phyloP scores from a whole-genome alignment of 805 yeast genomes.

The Komagataella pastoris region DNA sequence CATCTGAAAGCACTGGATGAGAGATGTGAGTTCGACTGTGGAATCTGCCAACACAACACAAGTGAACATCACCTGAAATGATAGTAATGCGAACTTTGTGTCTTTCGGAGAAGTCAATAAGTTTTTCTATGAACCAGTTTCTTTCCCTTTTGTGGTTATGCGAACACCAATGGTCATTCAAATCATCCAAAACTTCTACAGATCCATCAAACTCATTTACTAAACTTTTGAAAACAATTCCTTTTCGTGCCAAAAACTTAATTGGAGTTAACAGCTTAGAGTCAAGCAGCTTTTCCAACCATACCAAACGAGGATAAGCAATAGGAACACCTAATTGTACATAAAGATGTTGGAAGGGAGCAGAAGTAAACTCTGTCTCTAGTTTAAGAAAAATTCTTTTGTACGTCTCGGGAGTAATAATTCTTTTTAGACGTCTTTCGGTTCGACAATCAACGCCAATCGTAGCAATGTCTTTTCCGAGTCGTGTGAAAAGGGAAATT shows the following conservation, averaged over 20 bases:
- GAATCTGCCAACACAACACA: conserved; percentile 74
- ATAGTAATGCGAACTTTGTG: conserved; percentile 68
- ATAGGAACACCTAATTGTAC: conserved; percentile 91
- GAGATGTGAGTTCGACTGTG: conserved; percentile 37
- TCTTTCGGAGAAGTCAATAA: conserved; percentile 54
- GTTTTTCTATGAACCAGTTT: conserved; percentile 45
- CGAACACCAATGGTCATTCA: conserved; percentile 96
- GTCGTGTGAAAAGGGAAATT: conserved; percentile 56
- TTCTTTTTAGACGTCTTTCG: conserved; percentile 55
- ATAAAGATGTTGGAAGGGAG: conserved; percentile 59
- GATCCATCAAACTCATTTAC: conserved; percentile 90
- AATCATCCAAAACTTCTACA: conserved; percentile 82
- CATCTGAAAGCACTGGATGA: conserved; percentile 20
- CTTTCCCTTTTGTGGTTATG: conserved; percentile 77
- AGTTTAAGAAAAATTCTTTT: conserved; percentile 46
- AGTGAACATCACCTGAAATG: conserved; percentile 87
- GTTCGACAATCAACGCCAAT: conserved; percentile 88
- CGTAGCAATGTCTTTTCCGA: conserved; percentile 64
- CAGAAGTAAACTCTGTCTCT: conserved; percentile 32
- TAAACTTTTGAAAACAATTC: conserved; percentile 53
- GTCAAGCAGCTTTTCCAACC: conserved; percentile 70
- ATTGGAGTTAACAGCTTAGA: conserved; percentile 52
- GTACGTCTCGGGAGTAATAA: conserved; percentile 47
- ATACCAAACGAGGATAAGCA: conserved; percentile 85
- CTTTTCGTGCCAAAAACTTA: conserved; percentile 44